Conservation (phyloP, 139 green algal species). For the Coccomyxa sp. region DNA sequence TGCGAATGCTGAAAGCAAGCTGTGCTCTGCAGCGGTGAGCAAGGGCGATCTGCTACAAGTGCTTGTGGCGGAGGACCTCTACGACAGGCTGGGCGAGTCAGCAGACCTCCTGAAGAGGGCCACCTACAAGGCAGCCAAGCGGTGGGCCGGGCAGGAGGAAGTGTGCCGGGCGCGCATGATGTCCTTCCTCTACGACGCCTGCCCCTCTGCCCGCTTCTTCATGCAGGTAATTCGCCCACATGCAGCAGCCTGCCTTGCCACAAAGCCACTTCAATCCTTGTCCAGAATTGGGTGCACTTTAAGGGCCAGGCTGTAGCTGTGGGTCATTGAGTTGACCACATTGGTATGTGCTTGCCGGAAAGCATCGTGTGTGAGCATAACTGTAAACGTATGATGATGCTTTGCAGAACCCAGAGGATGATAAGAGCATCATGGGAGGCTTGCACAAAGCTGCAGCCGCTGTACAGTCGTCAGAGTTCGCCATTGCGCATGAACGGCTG, state of each 20-base stretch:
- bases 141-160: slow-evolving; percentile 15
- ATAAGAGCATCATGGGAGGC: background rate
- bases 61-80: slow-evolving; percentile 18
- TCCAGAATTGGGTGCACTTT: too few species aligned
- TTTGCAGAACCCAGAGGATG: background rate
- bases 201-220: slow-evolving; percentile 4
- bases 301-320: too few species aligned
- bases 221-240: slow-evolving; percentile 12
- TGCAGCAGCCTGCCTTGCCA: too few species aligned
- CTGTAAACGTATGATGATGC: too few species aligned
- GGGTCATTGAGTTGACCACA: too few species aligned
- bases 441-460: background rate
- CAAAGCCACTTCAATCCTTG: too few species aligned
- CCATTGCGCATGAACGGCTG: background rate
- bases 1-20: too few species aligned
- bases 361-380: too few species aligned
- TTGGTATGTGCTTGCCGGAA: too few species aligned
- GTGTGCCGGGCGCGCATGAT: slow-evolving; percentile 7
- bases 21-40: background rate
- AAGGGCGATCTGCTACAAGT: slow-evolving; percentile 15
- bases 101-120: background rate
- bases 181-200: slow-evolving; percentile 8
- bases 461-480: background rate
- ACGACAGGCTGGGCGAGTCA: background rate
- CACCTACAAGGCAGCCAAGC: background rate